phyloP scores from a whole-genome alignment of 352 stramenopile species.

The Phytophthora citricola region DNA sequence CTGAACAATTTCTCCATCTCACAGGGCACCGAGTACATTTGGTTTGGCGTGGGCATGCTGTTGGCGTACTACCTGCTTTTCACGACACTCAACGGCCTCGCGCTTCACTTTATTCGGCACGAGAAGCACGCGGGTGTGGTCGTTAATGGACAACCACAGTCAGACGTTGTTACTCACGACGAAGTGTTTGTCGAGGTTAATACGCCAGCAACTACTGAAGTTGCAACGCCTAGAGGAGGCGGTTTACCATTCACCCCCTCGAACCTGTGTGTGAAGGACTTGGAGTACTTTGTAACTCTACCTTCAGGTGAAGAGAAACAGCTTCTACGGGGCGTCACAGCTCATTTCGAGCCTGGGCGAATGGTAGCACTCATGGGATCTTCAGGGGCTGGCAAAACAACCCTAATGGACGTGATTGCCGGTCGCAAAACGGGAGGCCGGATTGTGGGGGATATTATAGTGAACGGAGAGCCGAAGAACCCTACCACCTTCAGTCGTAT shows the following conservation, averaged over 20 bases:
- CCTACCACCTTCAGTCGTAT: slow-evolving; percentile 37
- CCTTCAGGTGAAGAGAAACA: slow-evolving; percentile 36
- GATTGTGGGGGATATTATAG: slow-evolving; percentile 75
- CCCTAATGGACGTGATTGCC: slow-evolving; percentile 40
- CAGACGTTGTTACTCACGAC: not conserved
- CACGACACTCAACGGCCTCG: not conserved
- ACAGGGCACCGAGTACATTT: slow-evolving; percentile 1
- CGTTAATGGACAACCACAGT: not conserved
- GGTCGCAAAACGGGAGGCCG: slow-evolving; percentile 49
- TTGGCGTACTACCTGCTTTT: not conserved
- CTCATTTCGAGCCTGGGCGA: slow-evolving; percentile 41
- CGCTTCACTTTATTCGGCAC: slow-evolving; percentile 1
- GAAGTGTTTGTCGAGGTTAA: slow-evolving; percentile 2
- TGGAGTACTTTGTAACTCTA: slow-evolving; percentile 11
- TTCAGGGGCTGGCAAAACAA: not conserved
- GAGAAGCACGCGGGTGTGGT: not conserved
- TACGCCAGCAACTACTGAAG: not conserved
- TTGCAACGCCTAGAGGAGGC: not conserved
- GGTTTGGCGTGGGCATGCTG: not conserved
- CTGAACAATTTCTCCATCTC: not conserved
- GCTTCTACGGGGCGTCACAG: slow-evolving; percentile 41
- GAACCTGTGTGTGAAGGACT: slow-evolving; percentile 39
- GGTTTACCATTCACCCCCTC: slow-evolving; percentile 29
- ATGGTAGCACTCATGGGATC: slow-evolving; percentile 4
- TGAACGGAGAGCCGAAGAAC: slow-evolving; percentile 90